Conservation (phyloP, 257 asterid genomes). For the Mitragyna speciosa region DNA sequence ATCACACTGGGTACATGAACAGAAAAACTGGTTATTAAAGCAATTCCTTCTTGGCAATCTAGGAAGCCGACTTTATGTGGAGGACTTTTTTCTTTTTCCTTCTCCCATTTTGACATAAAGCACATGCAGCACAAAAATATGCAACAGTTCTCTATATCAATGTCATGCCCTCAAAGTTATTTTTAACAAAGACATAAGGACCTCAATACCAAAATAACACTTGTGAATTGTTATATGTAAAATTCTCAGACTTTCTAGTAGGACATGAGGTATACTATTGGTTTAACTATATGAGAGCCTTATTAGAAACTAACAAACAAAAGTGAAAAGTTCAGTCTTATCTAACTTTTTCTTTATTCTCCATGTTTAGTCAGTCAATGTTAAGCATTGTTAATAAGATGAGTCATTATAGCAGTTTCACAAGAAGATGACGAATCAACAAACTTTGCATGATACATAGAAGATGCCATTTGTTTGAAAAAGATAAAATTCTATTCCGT, state of each 20-base stretch:
- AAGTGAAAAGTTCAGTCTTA: neutral
- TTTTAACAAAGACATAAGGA: neutral
- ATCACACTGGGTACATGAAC: neutral
- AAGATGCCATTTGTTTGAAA: neutral
- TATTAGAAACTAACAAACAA: neutral
- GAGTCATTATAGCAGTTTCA: neutral
- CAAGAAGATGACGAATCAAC: neutral
- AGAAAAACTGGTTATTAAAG: neutral
- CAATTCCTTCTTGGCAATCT: neutral
- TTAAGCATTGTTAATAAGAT: neutral
- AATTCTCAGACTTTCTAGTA: neutral
- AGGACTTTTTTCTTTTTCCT: neutral
- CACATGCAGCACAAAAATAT: neutral
- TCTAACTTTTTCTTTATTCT: neutral
- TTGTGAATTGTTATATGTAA: neutral
- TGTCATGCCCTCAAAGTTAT: neutral
- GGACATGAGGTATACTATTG: neutral
- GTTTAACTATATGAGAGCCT: neutral
- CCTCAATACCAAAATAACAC: constrained; percentile 1
- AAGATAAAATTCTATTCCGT: neutral
- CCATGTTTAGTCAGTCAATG: constrained; percentile 4
- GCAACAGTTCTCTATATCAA: neutral
- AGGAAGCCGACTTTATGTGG: neutral
- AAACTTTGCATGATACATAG: neutral
- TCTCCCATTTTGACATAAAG: neutral